Base-by-base conservation (phyloP, 169 alveolate species). In the Eimeria tenella region DNA sequence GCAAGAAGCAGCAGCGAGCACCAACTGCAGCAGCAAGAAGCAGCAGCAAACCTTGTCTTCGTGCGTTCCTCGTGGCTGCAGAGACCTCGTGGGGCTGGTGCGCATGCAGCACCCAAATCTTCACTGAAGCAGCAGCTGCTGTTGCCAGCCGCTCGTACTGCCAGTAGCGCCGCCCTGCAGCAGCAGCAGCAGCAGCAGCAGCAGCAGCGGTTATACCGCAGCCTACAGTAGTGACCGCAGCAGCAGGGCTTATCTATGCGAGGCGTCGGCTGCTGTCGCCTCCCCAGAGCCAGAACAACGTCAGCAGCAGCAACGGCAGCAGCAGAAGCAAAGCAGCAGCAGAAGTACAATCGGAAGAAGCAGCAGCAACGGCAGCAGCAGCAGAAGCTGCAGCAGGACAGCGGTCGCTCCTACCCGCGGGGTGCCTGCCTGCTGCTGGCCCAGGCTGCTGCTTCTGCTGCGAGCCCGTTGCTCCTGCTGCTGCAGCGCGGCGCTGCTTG, bases 51-150 rank as follows among this genome's bases (percentile, higher is more conserved):
- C 79, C 79, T 62, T 83, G 74, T 31, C 91, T n/a, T 31, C 23
- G 56, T 5, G 91, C 91, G n/a, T 79, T 79, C 21, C 71, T 52
- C 25, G 70, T 53, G n/a, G 88, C 88, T 52, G 88, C 88, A n/a
- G 88, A 11, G 9, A 75, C 58, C 49, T 68, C 84, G 15, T 82
- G 58, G 1, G 94, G 94, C 49, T 53, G 73, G 82, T 90, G 94
- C 50, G 94, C 84, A 49, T 90, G 94, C 52, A 90, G 58, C 42
- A 62, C 94, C 94, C 94, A 90, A 42, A 90, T 90, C 89, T 90
- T 90, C 9, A 90, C 94, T 10, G 89, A 75, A 55, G 84, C 75
- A 7, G 94, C 94, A 4, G 94, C 94, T 49, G 94, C 94, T 11
- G 94, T 90, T 21, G 94, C 94, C n/a, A 90, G 82, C 13, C 94